A percentile compares a stretch with the other conserved stretches of the same genome.
phyloP scores from a whole-genome alignment of 805 yeast species.

The Lipomyces oligophaga region DNA sequence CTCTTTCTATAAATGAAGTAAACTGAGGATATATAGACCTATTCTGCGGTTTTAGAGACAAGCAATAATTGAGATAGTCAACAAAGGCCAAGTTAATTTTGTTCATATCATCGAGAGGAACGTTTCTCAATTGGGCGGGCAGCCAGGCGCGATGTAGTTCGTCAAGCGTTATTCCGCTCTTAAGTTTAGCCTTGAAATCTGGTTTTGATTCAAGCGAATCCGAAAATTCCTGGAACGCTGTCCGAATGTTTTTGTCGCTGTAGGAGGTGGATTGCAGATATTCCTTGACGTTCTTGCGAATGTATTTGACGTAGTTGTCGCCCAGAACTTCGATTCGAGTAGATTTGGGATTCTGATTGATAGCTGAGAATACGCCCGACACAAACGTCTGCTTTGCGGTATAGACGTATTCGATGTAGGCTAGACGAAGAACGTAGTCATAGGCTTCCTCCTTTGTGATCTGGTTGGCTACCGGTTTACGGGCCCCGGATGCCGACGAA shows the following conservation, averaged over 20 bases:
- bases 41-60: too few relatives aligned
- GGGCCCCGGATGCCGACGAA: too few relatives aligned
- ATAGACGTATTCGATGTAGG: slow-evolving; percentile 13
- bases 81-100: slow-evolving; percentile 11
- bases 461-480: slow-evolving; percentile 13
- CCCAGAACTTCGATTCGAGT: slow-evolving; percentile 1
- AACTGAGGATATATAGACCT: too few relatives aligned
- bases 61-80: too few relatives aligned
- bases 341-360: slow-evolving; percentile 1
- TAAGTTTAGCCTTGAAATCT: slow-evolving; percentile 9
- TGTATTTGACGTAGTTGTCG: slow-evolving; percentile 3
- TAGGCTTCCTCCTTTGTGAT: slow-evolving; percentile 15
- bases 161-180: slow-evolving; percentile 6
- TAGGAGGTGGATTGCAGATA: slow-evolving; percentile 1
- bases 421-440: slow-evolving; percentile 6
- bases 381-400: slow-evolving; percentile 6
- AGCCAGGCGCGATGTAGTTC: slow-evolving; percentile 7
- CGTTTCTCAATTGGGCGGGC: not conserved
- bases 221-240: slow-evolving; percentile 3
- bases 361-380: slow-evolving; percentile 1
- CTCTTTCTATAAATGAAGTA: too few relatives aligned
- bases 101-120: not conserved
- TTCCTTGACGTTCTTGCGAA: slow-evolving; percentile 11
- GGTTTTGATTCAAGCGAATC: slow-evolving; percentile 8
- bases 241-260: slow-evolving; percentile 9